These are phyloP conservation scores for Diaporthe sp. DNA, from an alignment of 2,329 filamentous ascomycete genomes.

Conservation along the genomic window DNA sequence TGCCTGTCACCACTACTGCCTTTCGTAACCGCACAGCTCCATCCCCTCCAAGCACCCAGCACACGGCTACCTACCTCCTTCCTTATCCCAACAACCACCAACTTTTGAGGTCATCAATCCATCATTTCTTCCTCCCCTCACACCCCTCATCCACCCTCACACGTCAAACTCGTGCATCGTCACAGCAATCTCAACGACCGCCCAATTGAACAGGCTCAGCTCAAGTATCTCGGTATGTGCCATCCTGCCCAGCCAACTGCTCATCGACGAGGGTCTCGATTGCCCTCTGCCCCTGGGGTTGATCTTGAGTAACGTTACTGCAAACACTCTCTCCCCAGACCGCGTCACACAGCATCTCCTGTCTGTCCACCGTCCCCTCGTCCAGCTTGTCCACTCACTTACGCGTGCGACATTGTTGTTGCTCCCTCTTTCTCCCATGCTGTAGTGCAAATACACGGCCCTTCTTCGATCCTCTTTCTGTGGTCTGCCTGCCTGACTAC, in stretches of 20 bases:
- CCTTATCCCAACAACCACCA: not conserved
- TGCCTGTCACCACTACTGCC: not conserved
- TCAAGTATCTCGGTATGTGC: conserved; percentile 30
- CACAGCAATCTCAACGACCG: conserved; percentile 24
- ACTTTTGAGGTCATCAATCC: not conserved
- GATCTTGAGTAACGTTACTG: conserved; percentile 36
- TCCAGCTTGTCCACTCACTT: conserved; percentile 28
- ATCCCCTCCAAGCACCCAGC: not conserved
- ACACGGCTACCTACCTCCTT: not conserved
- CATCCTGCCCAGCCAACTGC: conserved; percentile 5
- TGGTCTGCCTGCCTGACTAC: not conserved
- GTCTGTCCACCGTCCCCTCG: conserved; percentile 36
- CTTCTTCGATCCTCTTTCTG: conserved; percentile 1
- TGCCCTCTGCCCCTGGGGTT: conserved; percentile 33
- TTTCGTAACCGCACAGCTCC: not conserved
- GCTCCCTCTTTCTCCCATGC: not conserved
- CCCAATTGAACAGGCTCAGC: conserved; percentile 21
- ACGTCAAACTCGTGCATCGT: conserved; percentile 19
- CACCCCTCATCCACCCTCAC: conserved; percentile 3
- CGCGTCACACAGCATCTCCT: conserved; percentile 38
- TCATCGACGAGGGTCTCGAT: conserved; percentile 12
- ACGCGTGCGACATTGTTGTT: conserved; percentile 5
- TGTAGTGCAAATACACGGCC: conserved; percentile 13
- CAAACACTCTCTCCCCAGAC: conserved; percentile 38
- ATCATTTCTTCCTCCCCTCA: not conserved